These are phyloP conservation scores for Microbotryum lychnidis-dioicae DNA, from an alignment of 1,284 basidiomycete species.

Conservation along the genomic window DNA sequence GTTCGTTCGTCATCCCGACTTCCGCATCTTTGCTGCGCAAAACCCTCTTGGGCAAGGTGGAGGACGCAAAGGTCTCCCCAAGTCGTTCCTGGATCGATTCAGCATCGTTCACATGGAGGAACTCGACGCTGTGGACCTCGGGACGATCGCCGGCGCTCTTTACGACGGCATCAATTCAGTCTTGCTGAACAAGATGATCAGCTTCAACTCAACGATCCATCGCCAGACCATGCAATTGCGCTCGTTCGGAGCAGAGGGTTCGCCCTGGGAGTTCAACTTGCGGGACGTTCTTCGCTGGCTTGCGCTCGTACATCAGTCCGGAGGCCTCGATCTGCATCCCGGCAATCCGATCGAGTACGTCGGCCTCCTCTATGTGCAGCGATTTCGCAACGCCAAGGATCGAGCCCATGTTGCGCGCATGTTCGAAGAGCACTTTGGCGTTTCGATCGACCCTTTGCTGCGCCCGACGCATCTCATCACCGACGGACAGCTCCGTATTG, in stretches of 20 bases:
- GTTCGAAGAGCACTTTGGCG: slow-evolving; percentile 56
- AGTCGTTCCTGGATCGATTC: slow-evolving; percentile 96
- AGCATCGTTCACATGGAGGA: slow-evolving; percentile 94
- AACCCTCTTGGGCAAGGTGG: slow-evolving; percentile 96
- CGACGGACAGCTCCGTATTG: slow-evolving; percentile 48
- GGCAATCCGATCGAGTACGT: slow-evolving; percentile 59
- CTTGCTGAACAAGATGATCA: slow-evolving; percentile 66
- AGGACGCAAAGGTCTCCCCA: slow-evolving; percentile 92
- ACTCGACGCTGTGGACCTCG: slow-evolving; percentile 68
- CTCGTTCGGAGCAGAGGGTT: slow-evolving; percentile 70
- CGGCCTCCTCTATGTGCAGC: slow-evolving; percentile 67
- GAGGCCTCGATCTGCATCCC: slow-evolving; percentile 52
- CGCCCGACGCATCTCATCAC: slow-evolving; percentile 44
- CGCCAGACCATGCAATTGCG: slow-evolving; percentile 60
- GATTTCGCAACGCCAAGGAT: slow-evolving; percentile 71
- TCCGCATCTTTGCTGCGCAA: slow-evolving; percentile 96
- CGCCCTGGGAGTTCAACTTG: slow-evolving; percentile 98
- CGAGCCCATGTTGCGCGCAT: slow-evolving; percentile 53
- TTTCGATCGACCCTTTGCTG: slow-evolving; percentile 36
- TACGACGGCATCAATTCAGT: slow-evolving; percentile 56
- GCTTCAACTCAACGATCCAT: slow-evolving; percentile 68
- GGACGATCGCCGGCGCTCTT: slow-evolving; percentile 67
- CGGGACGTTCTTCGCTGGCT: slow-evolving; percentile 91
- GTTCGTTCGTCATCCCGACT: slow-evolving; percentile 79
- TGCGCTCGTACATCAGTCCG: slow-evolving; percentile 42